A percentile compares a stretch with the other conserved stretches of the same genome.
These are phyloP conservation scores for Dissoconium aciculare DNA, from an alignment of 2,329 filamentous ascomycete species.

Conservation along the genomic window DNA sequence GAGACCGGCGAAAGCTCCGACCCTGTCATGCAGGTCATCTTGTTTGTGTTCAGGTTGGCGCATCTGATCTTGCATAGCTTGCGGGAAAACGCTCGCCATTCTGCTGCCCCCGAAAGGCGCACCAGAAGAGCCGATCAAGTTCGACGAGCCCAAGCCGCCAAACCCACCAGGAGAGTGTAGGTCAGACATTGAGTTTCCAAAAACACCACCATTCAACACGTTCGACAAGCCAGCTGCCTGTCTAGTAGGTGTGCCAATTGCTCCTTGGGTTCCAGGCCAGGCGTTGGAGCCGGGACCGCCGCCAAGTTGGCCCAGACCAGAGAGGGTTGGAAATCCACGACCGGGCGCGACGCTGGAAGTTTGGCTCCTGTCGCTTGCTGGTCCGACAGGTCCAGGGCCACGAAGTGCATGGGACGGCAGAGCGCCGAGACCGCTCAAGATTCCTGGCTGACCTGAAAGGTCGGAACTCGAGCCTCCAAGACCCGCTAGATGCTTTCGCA, in stretches of 20 bases:
- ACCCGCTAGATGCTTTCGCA: slow-evolving; percentile 18
- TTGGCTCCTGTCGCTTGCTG: slow-evolving; percentile 79
- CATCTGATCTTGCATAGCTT: slow-evolving; percentile 84
- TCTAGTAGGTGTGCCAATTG: slow-evolving; percentile 58
- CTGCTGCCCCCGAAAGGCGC: slow-evolving; percentile 33
- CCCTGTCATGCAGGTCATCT: slow-evolving; percentile 27
- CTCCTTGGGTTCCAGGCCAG: slow-evolving; percentile 48
- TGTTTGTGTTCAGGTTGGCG: slow-evolving; percentile 45
- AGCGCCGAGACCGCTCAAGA: slow-evolving; percentile 21
- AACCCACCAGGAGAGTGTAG: slow-evolving; percentile 56
- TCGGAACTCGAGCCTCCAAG: no score
- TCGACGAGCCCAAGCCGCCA: slow-evolving; percentile 46
- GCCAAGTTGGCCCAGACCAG: slow-evolving; percentile 32
- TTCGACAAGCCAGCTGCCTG: slow-evolving; percentile 38
- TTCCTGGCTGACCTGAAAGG: slow-evolving; percentile 18
- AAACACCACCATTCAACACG: slow-evolving; percentile 40
- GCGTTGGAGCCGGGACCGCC: slow-evolving; percentile 45
- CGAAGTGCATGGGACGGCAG: slow-evolving; percentile 24
- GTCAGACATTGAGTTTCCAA: slow-evolving; percentile 65
- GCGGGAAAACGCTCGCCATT: slow-evolving; percentile 64
- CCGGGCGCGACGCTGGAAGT: slow-evolving; percentile 70
- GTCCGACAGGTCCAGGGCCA: slow-evolving; percentile 27
- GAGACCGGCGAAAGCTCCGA: slow-evolving; percentile 17
- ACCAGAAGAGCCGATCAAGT: slow-evolving; percentile 49
- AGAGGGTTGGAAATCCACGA: slow-evolving; percentile 52